These are phyloP conservation scores for Corylus heterophylla DNA, from an alignment of 306 rosid species.

Conservation along the genomic window DNA sequence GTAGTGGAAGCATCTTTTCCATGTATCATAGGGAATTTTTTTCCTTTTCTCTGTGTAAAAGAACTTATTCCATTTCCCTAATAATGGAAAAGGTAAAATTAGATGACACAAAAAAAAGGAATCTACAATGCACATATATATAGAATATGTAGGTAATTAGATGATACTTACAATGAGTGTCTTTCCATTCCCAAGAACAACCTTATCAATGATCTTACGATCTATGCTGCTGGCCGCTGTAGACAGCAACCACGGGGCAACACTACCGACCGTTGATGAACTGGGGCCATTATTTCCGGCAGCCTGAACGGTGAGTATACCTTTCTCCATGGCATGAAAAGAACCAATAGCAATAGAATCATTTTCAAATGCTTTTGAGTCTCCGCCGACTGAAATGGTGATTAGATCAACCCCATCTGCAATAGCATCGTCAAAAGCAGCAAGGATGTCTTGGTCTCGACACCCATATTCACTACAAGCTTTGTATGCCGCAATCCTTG, in stretches of 20 bases:
- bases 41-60: conserved; percentile 5
- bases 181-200: conserved; percentile 23
- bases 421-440: conserved; percentile 48
- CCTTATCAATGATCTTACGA: conserved; percentile 7
- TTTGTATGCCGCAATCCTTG: conserved; percentile 28
- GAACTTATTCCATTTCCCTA: conserved; percentile 14
- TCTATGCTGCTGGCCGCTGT: conserved; percentile 31
- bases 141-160: no score
- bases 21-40: conserved; percentile 9
- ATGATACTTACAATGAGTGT: neutral
- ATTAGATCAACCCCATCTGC: conserved; percentile 48
- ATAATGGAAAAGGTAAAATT: neutral
- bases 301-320: conserved; percentile 33
- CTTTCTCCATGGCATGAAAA: conserved; percentile 45
- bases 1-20: neutral
- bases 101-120: no score
- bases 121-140: no score
- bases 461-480: neutral
- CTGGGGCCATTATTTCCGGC: conserved; percentile 35
- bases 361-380: neutral
- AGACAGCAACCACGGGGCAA: conserved; percentile 30
- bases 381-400: conserved; percentile 10
- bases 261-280: neutral
- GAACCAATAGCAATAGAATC: conserved; percentile 34
- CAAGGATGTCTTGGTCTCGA: conserved; percentile 11